A percentile compares a stretch with the other conserved stretches of the same genome.
Conservation (phyloP, 2,329 filamentous ascomycete genomes). For the Alternaria infectoria region DNA sequence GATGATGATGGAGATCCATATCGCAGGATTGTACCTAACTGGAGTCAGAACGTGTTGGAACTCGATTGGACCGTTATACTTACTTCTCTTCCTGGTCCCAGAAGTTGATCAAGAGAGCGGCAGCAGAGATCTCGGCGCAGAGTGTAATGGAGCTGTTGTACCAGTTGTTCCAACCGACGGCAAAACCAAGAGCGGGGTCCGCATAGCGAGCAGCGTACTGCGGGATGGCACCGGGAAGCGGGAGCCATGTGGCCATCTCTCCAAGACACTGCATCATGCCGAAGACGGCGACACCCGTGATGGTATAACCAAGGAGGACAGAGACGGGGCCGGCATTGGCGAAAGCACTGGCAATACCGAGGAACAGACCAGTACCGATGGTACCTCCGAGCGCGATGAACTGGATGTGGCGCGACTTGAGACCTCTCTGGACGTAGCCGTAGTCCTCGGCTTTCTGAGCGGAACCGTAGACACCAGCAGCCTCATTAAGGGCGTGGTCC, state of each 20-base stretch:
- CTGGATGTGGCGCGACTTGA: conserved; percentile 63
- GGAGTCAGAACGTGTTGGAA: background rate
- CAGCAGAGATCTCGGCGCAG: conserved; percentile 47
- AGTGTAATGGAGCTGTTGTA: conserved; percentile 44
- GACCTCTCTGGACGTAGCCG: conserved; percentile 27
- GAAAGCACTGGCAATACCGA: conserved; percentile 44
- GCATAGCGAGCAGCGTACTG: conserved; percentile 51
- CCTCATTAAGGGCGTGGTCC: conserved; percentile 50
- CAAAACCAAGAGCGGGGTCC: conserved; percentile 52
- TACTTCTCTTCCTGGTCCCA: conserved; percentile 41
- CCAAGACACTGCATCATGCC: conserved; percentile 53
- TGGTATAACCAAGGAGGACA: conserved; percentile 45
- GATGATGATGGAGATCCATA: conserved; percentile 47
- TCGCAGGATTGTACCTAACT: conserved; percentile 23
- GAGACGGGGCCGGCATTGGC: conserved; percentile 43
- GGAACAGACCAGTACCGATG: conserved; percentile 52
- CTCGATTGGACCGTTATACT: background rate
- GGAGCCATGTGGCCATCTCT: conserved; percentile 52
- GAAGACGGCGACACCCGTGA: conserved; percentile 44
- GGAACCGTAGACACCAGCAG: conserved; percentile 60
- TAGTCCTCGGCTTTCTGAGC: conserved; percentile 50
- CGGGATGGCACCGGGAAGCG: conserved; percentile 47
- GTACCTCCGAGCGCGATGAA: conserved; percentile 67
- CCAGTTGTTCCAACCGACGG: conserved; percentile 35
- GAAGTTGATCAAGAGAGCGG: conserved; percentile 40